phyloP scores from a whole-genome alignment of 805 yeast species.

The Candida loeiensis region DNA sequence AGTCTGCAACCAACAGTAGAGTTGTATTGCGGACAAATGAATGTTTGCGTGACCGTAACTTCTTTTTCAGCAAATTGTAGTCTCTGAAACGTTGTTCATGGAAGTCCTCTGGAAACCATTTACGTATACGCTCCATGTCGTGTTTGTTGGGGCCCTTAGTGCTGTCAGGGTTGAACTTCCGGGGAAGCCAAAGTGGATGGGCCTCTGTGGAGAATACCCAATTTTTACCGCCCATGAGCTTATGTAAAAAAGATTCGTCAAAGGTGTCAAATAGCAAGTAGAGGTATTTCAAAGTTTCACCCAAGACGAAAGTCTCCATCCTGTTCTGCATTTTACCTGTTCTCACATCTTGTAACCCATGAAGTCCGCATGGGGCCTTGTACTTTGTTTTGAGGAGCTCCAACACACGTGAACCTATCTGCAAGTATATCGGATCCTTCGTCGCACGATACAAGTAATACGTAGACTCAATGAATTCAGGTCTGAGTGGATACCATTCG shows the following conservation, averaged over 20 bases:
- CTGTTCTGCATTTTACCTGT: constrained; percentile 65
- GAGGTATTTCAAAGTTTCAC: constrained; percentile 83
- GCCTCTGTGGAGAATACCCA: constrained; percentile 82
- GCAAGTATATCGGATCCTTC: constrained; percentile 75
- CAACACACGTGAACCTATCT: constrained; percentile 67
- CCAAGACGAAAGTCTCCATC: constrained; percentile 87
- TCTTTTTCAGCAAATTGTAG: background rate
- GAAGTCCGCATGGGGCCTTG: constrained; percentile 71
- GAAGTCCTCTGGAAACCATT: background rate
- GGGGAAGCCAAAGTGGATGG: constrained; percentile 78
- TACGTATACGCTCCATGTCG: background rate
- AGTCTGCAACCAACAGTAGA: constrained; percentile 10
- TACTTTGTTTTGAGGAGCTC: constrained; percentile 50
- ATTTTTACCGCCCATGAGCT: constrained; percentile 38
- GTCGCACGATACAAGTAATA: constrained; percentile 83
- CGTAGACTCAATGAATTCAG: constrained; percentile 88
- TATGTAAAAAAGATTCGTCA: constrained; percentile 43
- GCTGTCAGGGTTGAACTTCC: constrained; percentile 9
- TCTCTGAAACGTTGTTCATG: background rate
- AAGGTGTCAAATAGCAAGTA: constrained; percentile 73
- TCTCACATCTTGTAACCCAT: constrained; percentile 68
- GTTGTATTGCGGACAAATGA: constrained; percentile 16
- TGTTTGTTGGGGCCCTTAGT: background rate
- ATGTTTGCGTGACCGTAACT: background rate
- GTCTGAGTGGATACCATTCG: constrained; percentile 92